phyloP scores from a whole-genome alignment of 306 rosid species.

The Notholithocarpus densiflorus region DNA sequence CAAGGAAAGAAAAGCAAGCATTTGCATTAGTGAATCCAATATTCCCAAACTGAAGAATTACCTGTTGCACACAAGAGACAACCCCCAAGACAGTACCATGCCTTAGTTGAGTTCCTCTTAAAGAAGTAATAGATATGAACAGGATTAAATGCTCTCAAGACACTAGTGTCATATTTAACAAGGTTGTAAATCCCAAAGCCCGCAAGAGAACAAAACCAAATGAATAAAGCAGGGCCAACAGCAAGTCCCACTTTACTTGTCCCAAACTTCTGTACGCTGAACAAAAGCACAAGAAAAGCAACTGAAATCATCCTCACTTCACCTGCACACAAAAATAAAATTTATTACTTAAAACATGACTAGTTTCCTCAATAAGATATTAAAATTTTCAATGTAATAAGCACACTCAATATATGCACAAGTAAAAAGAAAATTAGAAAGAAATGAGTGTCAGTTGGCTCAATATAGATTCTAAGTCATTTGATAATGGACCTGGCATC shows the following conservation, averaged over 20 bases:
- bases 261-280: slow-evolving; percentile 94
- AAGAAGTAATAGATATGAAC: slow-evolving; percentile 83
- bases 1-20: slow-evolving; percentile 15
- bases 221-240: slow-evolving; percentile 91
- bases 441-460: neutral
- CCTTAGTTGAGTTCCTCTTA: slow-evolving; percentile 89
- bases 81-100: slow-evolving; percentile 97
- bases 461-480: no score
- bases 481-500: no score
- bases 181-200: slow-evolving; percentile 85
- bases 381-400: neutral
- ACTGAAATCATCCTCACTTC: slow-evolving; percentile 89
- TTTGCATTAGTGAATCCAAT: slow-evolving; percentile 17
- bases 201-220: slow-evolving; percentile 95
- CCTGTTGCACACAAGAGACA: slow-evolving; percentile 98
- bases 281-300: slow-evolving; percentile 73
- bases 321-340: slow-evolving; percentile 58
- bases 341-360: neutral
- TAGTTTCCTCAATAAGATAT: neutral
- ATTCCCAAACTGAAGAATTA: slow-evolving; percentile 31
- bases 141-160: slow-evolving; percentile 89
- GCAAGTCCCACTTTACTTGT: slow-evolving; percentile 93
- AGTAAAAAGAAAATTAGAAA: neutral
- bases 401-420: neutral
- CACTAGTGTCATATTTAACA: slow-evolving; percentile 65